Percentiles rank a stretch among this genome's conserved stretches.
Conservation (phyloP, 805 yeast species). For the Barnettozyma californica region DNA sequence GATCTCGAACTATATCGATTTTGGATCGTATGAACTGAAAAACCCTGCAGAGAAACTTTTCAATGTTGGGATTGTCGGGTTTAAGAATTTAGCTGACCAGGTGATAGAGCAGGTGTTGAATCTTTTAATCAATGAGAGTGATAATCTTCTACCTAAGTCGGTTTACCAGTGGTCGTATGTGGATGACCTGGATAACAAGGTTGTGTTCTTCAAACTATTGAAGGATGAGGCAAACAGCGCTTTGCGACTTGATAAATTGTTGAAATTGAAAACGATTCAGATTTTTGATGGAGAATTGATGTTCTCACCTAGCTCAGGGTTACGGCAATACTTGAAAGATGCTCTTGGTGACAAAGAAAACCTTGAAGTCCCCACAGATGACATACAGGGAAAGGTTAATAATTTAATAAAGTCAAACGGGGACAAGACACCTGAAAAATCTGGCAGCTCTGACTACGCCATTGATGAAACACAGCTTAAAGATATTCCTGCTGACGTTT, state of each 20-base stretch:
- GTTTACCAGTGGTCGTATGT: slow-evolving; percentile 32
- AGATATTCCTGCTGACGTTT: slow-evolving; percentile 50
- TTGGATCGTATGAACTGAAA: slow-evolving; percentile 28
- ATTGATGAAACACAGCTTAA: slow-evolving; percentile 53
- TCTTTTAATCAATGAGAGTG: slow-evolving; percentile 12
- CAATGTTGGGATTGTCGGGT: slow-evolving; percentile 30
- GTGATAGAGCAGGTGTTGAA: slow-evolving; percentile 32
- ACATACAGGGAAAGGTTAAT: background rate
- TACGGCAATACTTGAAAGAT: slow-evolving; percentile 1
- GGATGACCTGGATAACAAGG: slow-evolving; percentile 30
- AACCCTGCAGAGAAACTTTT: slow-evolving; percentile 33
- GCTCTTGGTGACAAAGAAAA: slow-evolving; percentile 1
- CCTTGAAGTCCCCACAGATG: background rate
- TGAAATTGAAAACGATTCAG: background rate
- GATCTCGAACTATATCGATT: slow-evolving; percentile 16
- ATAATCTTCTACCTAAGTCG: background rate
- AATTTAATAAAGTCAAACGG: slow-evolving; percentile 6
- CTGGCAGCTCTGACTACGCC: slow-evolving; percentile 32
- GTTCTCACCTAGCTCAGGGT: slow-evolving; percentile 3
- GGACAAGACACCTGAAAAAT: background rate
- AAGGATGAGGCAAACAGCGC: slow-evolving; percentile 2
- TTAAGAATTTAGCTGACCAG: slow-evolving; percentile 28
- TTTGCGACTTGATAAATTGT: background rate
- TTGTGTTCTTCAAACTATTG: slow-evolving; percentile 31
- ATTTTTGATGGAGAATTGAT: background rate